These are phyloP conservation scores for Prototheca stagnorum DNA, from an alignment of 163 green algal genomes.

Conservation along the genomic window DNA sequence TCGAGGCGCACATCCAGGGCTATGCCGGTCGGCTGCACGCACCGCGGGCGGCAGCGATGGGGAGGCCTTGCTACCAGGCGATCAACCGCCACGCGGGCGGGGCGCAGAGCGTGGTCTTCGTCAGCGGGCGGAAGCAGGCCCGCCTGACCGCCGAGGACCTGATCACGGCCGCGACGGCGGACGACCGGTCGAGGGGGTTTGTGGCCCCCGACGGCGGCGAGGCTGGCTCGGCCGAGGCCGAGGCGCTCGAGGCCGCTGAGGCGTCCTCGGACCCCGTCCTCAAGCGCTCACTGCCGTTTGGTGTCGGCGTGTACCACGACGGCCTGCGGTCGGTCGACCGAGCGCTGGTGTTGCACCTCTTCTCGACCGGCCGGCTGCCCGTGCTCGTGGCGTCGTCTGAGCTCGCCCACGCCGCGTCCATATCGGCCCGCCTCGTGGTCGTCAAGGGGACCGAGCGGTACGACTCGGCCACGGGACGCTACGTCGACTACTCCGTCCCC, in stretches of 20 bases:
- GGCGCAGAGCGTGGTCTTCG: constrained; percentile 79
- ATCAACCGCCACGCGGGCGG: constrained; percentile 55
- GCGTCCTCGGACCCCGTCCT: neutral
- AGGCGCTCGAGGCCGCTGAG: constrained; percentile 45
- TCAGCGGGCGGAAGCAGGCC: constrained; percentile 77
- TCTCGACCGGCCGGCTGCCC: constrained; percentile 77
- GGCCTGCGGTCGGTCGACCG: constrained; percentile 74
- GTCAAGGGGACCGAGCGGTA: constrained; percentile 87
- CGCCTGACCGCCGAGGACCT: constrained; percentile 89
- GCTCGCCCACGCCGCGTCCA: constrained; percentile 91
- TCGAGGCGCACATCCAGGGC: constrained; percentile 88
- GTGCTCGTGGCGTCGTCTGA: constrained; percentile 85
- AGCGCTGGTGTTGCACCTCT: constrained; percentile 75
- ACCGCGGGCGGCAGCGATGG: constrained; percentile 94
- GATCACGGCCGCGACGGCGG: constrained; percentile 71
- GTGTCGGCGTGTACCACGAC: constrained; percentile 93
- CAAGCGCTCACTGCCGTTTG: constrained; percentile 82
- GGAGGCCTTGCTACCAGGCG: constrained; percentile 88
- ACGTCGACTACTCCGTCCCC: constrained; percentile 95
- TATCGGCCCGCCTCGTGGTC: constrained; percentile 83
- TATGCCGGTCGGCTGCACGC: constrained; percentile 90
- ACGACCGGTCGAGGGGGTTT: constrained; percentile 66
- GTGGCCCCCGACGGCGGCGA: constrained; percentile 34
- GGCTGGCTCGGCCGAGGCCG: constrained; percentile 54
- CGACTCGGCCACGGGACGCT: constrained; percentile 50